Evolutionary conservation across 768 basidiomycete genomes (phyloP).

Genomic region (Collybia sp.): DNA sequence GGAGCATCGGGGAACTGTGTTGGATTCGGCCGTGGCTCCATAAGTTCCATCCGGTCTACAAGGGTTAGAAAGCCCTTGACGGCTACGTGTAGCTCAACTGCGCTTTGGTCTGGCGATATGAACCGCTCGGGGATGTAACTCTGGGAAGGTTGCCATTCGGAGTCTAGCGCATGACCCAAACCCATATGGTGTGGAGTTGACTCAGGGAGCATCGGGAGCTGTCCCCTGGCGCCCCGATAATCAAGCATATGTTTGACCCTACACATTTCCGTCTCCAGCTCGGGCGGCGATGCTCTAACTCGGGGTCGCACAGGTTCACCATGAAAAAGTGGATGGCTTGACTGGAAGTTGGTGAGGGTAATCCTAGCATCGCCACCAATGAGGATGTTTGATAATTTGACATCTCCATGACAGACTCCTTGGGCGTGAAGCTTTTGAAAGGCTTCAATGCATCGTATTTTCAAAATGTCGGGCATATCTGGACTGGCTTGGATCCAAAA

Average conservation of each 20-base stretch:
- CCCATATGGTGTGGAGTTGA: too few species aligned
- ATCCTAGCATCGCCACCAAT: conserved; percentile 49
- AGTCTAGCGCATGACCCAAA: too few species aligned
- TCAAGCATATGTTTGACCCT: conserved; percentile 54
- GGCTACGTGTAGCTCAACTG: too few species aligned
- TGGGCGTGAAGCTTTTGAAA: conserved; percentile 42
- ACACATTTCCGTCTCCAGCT: conserved; percentile 48
- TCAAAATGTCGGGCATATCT: conserved; percentile 51
- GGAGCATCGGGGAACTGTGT: too few species aligned
- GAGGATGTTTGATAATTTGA: conserved; percentile 47
- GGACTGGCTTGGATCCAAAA: conserved; percentile 62
- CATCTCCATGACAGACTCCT: conserved; percentile 44
- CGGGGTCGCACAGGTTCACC: conserved; percentile 24
- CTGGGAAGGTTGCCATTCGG: too few species aligned
- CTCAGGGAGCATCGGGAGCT: neutral
- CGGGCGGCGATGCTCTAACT: conserved; percentile 30
- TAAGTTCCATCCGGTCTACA: too few species aligned
- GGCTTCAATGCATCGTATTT: conserved; percentile 46
- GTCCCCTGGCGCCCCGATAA: conserved; percentile 8
- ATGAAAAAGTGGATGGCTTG: conserved; percentile 23
- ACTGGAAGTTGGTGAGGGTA: conserved; percentile 52
- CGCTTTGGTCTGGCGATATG: too few species aligned
- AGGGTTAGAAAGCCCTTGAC: too few species aligned
- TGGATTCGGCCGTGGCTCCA: too few species aligned
- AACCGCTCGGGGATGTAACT: too few species aligned